Conservation (phyloP, 805 yeast species). For the Wickerhamiella qilinensis region DNA sequence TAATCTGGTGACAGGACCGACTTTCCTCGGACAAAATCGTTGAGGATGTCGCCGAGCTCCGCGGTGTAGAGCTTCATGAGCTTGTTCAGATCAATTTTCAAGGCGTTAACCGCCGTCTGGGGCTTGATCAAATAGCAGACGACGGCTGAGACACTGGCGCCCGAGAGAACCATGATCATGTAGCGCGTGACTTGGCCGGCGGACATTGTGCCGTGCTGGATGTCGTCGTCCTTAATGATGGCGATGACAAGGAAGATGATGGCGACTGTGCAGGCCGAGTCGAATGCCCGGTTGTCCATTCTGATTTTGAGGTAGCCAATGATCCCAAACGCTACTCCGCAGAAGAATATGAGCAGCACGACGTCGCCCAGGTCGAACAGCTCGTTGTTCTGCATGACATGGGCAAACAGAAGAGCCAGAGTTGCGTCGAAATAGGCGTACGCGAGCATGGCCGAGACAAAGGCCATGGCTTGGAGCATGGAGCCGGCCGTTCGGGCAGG, state of each 20-base stretch:
- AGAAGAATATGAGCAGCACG: slow-evolving; percentile 34
- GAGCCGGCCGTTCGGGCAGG: slow-evolving; percentile 67
- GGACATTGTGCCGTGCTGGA: slow-evolving; percentile 43
- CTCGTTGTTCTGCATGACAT: slow-evolving; percentile 29
- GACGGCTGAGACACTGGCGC: slow-evolving; percentile 41
- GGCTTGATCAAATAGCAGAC: slow-evolving; percentile 56
- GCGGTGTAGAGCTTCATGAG: slow-evolving; percentile 37
- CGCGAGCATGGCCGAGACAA: slow-evolving; percentile 36
- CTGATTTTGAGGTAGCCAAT: slow-evolving; percentile 57
- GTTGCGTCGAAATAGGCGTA: slow-evolving; percentile 40
- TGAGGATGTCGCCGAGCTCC: slow-evolving; percentile 30
- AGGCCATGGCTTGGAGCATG: slow-evolving; percentile 58
- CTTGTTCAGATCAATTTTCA: slow-evolving; percentile 33
- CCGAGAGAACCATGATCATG: slow-evolving; percentile 40
- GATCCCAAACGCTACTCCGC: slow-evolving; percentile 43
- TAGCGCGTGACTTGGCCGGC: slow-evolving; percentile 36
- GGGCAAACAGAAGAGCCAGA: slow-evolving; percentile 35
- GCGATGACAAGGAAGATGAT: slow-evolving; percentile 56
- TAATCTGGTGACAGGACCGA: slow-evolving; percentile 22
- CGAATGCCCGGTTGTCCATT: slow-evolving; percentile 51
- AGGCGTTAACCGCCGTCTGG: slow-evolving; percentile 32
- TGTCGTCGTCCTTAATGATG: slow-evolving; percentile 57
- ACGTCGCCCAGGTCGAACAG: slow-evolving; percentile 33
- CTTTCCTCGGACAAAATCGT: slow-evolving; percentile 35
- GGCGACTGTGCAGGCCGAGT: slow-evolving; percentile 67